Percentiles rank a stretch among this genome's conserved stretches.
phyloP scores from a whole-genome alignment of 805 yeast species.

The Candida jianshihensis region DNA sequence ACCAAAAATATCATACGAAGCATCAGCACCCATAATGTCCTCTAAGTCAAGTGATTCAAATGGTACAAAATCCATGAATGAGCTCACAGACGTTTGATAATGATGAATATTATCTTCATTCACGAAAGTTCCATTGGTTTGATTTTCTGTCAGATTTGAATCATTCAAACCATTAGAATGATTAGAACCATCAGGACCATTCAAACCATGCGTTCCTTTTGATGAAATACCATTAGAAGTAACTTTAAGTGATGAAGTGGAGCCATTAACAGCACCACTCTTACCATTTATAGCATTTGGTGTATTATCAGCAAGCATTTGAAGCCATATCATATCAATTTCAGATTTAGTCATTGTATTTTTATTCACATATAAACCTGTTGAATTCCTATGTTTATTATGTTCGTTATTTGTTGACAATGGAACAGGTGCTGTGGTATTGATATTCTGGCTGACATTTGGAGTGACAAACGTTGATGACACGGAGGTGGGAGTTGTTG shows the following conservation, averaged over 20 bases:
- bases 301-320: slow-evolving; percentile 17
- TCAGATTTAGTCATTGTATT: slow-evolving; percentile 13
- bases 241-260: background rate
- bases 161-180: background rate
- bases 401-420: background rate
- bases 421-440: background rate
- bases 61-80: slow-evolving; percentile 3
- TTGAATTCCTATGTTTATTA: background rate
- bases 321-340: slow-evolving; percentile 20
- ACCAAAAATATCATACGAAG: slow-evolving; percentile 15
- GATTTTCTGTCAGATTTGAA: background rate
- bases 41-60: slow-evolving; percentile 13
- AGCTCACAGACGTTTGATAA: background rate
- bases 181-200: background rate
- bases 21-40: slow-evolving; percentile 12
- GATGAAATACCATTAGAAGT: slow-evolving; percentile 1
- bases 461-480: no score
- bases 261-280: background rate
- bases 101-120: background rate
- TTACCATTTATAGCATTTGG: no score
- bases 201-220: background rate
- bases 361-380: slow-evolving; percentile 12
- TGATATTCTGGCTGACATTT: background rate
- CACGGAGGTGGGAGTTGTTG: no score
- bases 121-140: background rate